phyloP scores from a whole-genome alignment of 805 yeast species.

The Cyberlindnera mrakii region DNA sequence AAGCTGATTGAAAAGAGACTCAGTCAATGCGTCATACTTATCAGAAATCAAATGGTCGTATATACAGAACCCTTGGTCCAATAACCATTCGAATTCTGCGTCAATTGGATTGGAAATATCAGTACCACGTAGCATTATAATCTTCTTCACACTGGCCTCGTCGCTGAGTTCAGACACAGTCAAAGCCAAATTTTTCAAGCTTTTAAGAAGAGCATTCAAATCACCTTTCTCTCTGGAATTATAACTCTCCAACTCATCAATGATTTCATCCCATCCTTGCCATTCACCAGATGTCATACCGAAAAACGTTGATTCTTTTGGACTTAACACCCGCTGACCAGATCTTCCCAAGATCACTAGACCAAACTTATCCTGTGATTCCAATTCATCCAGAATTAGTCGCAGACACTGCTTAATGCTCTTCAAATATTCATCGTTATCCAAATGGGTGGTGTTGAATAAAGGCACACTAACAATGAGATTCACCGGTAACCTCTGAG shows the following conservation, averaged over 20 bases:
- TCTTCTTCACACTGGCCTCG: conserved; percentile 8
- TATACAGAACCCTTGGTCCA: conserved; percentile 7
- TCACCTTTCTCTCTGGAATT: conserved; percentile 1
- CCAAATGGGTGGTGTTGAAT: conserved; percentile 25
- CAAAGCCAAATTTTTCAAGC: conserved; percentile 4
- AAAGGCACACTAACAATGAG: conserved; percentile 38
- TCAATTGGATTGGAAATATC: not conserved
- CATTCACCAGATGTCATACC: conserved; percentile 40
- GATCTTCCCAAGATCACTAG: conserved; percentile 42
- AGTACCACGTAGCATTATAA: conserved; percentile 6
- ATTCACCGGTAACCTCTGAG: conserved; percentile 34
- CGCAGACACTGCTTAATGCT: conserved; percentile 24
- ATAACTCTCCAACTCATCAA: conserved; percentile 30
- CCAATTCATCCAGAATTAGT: conserved; percentile 25
- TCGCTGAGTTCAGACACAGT: conserved; percentile 8
- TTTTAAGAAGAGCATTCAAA: conserved; percentile 2
- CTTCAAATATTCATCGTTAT: conserved; percentile 26
- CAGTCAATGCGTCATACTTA: conserved; percentile 6
- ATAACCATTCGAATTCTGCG: conserved; percentile 5
- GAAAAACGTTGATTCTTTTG: conserved; percentile 35
- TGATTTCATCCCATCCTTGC: conserved; percentile 43
- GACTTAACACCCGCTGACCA: conserved; percentile 29
- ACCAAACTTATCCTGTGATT: conserved; percentile 38
- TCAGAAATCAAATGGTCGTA: conserved; percentile 7
- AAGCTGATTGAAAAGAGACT: conserved; percentile 1